phyloP scores from a whole-genome alignment of 2,329 filamentous ascomycete genomes.

The Colletotrichum magnum region DNA sequence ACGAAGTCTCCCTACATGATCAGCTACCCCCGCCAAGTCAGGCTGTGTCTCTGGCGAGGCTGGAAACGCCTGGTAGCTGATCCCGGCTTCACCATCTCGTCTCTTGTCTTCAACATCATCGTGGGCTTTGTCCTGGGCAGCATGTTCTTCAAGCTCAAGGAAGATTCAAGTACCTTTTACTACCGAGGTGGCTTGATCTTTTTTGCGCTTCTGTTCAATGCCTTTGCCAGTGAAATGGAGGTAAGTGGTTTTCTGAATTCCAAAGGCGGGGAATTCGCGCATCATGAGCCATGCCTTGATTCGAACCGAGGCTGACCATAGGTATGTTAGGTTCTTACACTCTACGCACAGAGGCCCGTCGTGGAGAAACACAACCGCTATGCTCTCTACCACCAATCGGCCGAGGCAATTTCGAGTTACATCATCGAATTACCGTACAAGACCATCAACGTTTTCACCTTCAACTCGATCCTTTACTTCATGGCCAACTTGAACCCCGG shows the following conservation, averaged over 20 bases:
- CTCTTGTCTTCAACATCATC: constrained; percentile 60
- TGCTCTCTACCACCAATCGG: constrained; percentile 52
- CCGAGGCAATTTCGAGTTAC: constrained; percentile 75
- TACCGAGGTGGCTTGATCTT: constrained; percentile 46
- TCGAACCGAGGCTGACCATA: background rate
- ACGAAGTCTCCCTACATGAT: constrained; percentile 76
- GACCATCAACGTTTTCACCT: constrained; percentile 68
- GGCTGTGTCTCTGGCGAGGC: constrained; percentile 72
- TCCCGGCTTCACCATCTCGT: constrained; percentile 75
- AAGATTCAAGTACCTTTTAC: constrained; percentile 71
- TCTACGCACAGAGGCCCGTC: constrained; percentile 46
- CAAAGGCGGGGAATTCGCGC: too few relatives aligned
- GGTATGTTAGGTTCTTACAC: constrained; percentile 34
- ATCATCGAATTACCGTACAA: constrained; percentile 75
- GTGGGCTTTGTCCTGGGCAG: constrained; percentile 72
- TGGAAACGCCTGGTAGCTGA: constrained; percentile 77
- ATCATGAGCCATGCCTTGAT: too few relatives aligned
- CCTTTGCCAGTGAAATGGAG: constrained; percentile 47
- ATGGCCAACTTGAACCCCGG: constrained; percentile 74
- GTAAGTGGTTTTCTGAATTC: constrained; percentile 20
- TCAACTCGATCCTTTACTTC: constrained; percentile 76
- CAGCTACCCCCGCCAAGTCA: constrained; percentile 73
- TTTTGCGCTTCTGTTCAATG: constrained; percentile 51
- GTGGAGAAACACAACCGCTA: constrained; percentile 48
- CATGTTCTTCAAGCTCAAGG: constrained; percentile 73